These are phyloP conservation scores for Gymnopilus dilepis DNA, from an alignment of 768 basidiomycete genomes.

Conservation along the genomic window DNA sequence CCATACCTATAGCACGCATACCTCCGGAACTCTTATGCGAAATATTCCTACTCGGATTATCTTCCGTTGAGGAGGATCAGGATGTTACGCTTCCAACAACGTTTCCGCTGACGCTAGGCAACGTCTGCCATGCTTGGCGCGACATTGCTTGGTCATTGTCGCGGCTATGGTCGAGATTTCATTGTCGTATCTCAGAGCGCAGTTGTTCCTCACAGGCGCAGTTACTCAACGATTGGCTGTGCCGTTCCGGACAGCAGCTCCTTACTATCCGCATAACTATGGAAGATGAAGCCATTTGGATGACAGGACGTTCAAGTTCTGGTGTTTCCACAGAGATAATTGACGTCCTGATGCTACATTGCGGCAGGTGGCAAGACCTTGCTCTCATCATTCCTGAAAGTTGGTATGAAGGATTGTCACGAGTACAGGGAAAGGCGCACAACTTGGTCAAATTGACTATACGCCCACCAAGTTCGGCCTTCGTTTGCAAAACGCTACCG, in stretches of 20 bases:
- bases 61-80: background rate
- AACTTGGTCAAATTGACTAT: slow-evolving; percentile 5
- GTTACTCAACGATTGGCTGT: slow-evolving; percentile 4
- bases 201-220: background rate
- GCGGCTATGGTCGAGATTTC: slow-evolving; percentile 6
- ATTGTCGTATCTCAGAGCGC: slow-evolving; percentile 5
- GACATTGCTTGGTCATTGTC: slow-evolving; percentile 10
- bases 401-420: slow-evolving; percentile 2
- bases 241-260: background rate
- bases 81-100: background rate
- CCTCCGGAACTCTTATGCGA: no score
- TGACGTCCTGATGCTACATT: slow-evolving; percentile 7
- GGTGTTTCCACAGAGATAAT: slow-evolving; percentile 2
- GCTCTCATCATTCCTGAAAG: slow-evolving; percentile 7
- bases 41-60: no score
- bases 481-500: background rate
- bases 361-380: slow-evolving; percentile 3
- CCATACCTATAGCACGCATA: no score
- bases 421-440: slow-evolving; percentile 3
- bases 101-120: slow-evolving; percentile 5
- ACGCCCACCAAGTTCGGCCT: background rate
- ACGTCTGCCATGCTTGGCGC: slow-evolving; percentile 7
- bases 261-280: slow-evolving; percentile 1
- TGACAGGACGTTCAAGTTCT: no score
- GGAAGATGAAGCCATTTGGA: slow-evolving; percentile 3